Evolutionary conservation across 192 early-diverging fungal genomes (phyloP), one percentile per base, ranked within the genome.

Genomic region (Entomortierella chlamydospora): DNA sequence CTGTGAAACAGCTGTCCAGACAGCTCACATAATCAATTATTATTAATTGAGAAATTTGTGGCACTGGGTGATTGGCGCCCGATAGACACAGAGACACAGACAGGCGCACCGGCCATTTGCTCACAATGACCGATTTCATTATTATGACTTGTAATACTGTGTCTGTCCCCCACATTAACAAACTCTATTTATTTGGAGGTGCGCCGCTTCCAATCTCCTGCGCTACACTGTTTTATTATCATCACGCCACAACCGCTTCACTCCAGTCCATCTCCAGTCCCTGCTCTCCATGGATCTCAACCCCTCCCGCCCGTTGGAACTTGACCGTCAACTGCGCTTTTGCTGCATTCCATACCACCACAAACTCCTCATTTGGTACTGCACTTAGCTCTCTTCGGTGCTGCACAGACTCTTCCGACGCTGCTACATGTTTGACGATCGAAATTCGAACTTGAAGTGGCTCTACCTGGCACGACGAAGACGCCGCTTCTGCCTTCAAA

Each of bases 191-290:
- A 37, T 37, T 37, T 37, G 4, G 34, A 37, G 34, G 10, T 37
- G 4, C 10, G 34, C 34, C 10, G 34, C 5, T 4, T 10, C 10
- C 34, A 37, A 4, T 37, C 10, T 10, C 10, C 34, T 37, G 10
- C 34, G 34, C 10, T 37, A 7, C n/a, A n/a, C 34, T 37, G 10
- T 4, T 12, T 47, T 12, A 17, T 2, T 17, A 47, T 47, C 45
- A 47, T 54, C 47, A 71, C 20, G 69, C 69, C n/a, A 71, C 58
- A 10, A 71, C 41, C 2, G 69, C 69, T 20, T 71, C 69, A 1
- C 39, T 61, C 69, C 69, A 71, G 42, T 71, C 69, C 34, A 71
- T 28, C 60, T 71, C 59, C 37, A 71, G 50, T 8, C 52, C 58
- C 23, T 62, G 29, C n/a, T 71, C 41, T 3, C 59, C 69, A 1